Base-by-base conservation (phyloP, 2,329 filamentous ascomycete genomes). In the Colletotrichum chlorophyti region DNA sequence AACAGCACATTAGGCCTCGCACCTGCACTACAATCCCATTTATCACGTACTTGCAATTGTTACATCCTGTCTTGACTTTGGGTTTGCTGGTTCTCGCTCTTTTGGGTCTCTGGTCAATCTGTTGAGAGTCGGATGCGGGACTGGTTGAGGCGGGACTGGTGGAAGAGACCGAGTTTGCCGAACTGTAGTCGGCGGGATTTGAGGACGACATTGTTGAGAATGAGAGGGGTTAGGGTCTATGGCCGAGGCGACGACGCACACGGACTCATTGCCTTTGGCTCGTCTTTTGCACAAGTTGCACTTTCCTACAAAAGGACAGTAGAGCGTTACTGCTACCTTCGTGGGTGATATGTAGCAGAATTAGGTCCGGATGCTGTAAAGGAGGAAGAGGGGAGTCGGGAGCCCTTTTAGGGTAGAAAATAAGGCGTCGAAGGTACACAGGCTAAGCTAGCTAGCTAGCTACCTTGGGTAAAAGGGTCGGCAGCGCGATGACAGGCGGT, bases 1-100 rank as follows among this genome's bases (percentile, higher is more conserved):
- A 40, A 61, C 50, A 53, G 12, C 46, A 70, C 64, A 60, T 65
- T 65, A 62, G 60, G 60, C 57, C 21, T 27, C 23, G 12, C 27
- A 35, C 46, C 23, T 52, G 54, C 47, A 53, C 24, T 49, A 6
- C 27, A 35, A 47, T 23, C 12, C 21, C 8, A 19, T 26, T 53
- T 31, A 43, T 31, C 52, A 79, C 85, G 70, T 77, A 88, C 86
- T 89, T 89, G 86, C 86, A 89, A 70, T 84, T 87, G 65, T 78
- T 79, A 71, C 86, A 89, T 35, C 86, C 86, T 1, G 85, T 88
- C 74, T 87, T 88, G 63, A 87, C 85, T 68, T 88, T 88, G 12
- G 83, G 82, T 63, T 78, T 82, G 68, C 83, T 86, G 24, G 76
- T 80, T 52, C 83, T 76, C 12, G 74, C 74, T 49, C 81, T 76